phyloP scores from a whole-genome alignment of 257 asterid genomes.

The Agastache rugosa region DNA sequence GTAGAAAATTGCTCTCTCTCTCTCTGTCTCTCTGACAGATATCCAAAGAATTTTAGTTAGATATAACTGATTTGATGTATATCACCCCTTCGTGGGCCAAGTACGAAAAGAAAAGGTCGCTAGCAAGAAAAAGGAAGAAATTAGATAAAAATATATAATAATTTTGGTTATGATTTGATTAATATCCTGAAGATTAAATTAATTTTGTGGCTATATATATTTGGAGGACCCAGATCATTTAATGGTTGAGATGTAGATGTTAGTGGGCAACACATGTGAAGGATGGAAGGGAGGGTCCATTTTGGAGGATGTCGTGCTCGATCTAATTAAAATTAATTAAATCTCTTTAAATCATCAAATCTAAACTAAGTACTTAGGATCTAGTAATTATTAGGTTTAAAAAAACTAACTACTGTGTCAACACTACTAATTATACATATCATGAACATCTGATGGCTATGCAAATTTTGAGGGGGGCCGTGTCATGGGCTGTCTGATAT shows the following conservation, averaged over 20 bases:
- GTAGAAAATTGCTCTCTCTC: conserved; percentile 15
- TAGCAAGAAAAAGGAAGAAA: background rate
- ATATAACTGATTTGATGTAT: conserved; percentile 48
- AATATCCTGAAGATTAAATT: conserved; percentile 1
- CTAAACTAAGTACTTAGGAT: conserved; percentile 30
- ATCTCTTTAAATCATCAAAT: conserved; percentile 29
- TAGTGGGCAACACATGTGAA: conserved; percentile 94
- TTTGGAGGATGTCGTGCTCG: conserved; percentile 12
- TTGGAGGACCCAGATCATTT: conserved; percentile 47
- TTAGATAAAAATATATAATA: background rate
- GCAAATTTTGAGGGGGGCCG: conserved; percentile 31
- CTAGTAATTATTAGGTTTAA: conserved; percentile 28
- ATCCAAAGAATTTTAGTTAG: conserved; percentile 43
- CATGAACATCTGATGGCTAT: background rate
- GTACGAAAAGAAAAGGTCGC: background rate
- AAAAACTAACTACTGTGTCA: background rate
- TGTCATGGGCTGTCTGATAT: conserved; percentile 60
- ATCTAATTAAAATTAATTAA: background rate
- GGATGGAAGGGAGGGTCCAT: conserved; percentile 73
- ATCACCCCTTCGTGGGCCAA: conserved; percentile 39
- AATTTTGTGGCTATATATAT: background rate
- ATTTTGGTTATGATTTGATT: conserved; percentile 23
- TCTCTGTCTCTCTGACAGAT: conserved; percentile 3
- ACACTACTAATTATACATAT: conserved; percentile 6
- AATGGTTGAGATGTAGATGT: conserved; percentile 67